These are phyloP conservation scores for Euptelea pleiosperma DNA, from an alignment of 164 flowering plant genomes.

Conservation along the genomic window DNA sequence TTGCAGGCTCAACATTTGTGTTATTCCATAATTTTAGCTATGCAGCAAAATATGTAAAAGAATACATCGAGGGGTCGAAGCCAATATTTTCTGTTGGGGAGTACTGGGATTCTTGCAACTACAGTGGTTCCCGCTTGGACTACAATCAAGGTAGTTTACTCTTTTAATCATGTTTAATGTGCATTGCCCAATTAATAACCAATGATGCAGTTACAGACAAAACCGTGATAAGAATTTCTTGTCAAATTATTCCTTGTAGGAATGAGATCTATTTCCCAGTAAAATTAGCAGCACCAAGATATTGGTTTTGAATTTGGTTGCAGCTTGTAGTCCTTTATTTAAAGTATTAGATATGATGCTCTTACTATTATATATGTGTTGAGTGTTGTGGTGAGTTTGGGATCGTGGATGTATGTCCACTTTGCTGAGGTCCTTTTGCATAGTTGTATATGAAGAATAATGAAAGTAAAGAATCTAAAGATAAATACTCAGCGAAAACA, in stretches of 20 bases:
- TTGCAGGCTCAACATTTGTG: constrained; percentile 4
- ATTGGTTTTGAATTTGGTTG: no score
- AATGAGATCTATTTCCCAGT: neutral
- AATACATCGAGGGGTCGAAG: constrained; percentile 71
- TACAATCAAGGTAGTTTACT: constrained; percentile 76
- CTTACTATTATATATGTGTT: no score
- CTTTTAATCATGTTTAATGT: neutral
- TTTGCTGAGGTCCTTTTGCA: no score
- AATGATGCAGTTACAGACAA: neutral
- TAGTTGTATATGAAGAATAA: no score
- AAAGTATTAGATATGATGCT: no score
- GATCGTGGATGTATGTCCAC: no score
- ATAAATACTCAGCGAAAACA: no score
- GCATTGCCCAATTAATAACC: neutral
- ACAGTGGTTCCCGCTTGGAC: constrained; percentile 50
- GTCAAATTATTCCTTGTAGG: neutral
- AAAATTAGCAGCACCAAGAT: neutral
- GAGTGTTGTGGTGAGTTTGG: no score
- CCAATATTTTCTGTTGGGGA: constrained; percentile 92
- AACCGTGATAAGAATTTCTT: no score
- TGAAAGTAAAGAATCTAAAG: no score
- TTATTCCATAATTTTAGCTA: constrained; percentile 40
- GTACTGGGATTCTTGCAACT: constrained; percentile 93
- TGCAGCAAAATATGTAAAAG: constrained; percentile 81
- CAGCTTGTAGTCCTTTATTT: no score